Evolutionary conservation across 768 basidiomycete genomes (phyloP).

Genomic region (Hericium coralloides): DNA sequence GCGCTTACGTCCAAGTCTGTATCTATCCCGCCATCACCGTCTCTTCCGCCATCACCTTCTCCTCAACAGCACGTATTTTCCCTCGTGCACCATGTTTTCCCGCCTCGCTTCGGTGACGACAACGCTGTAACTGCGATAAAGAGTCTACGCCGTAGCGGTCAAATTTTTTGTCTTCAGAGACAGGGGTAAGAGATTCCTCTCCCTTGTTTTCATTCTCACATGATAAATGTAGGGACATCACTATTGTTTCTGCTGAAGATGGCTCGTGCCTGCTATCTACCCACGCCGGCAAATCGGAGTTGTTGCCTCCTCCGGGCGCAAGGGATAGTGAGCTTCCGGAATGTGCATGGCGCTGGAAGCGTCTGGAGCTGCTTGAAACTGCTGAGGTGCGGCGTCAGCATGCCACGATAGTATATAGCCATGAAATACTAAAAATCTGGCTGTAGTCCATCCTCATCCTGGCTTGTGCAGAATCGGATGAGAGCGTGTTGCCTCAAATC

Average conservation of each 20-base stretch:
- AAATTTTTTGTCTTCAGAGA: constrained; percentile 49
- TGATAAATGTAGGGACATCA: constrained; percentile 36
- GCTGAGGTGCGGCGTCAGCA: constrained; percentile 18
- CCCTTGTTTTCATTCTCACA: background rate
- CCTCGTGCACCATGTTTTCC: constrained; percentile 33
- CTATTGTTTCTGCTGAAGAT: constrained; percentile 46
- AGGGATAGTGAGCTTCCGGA: constrained; percentile 20
- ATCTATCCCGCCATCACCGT: constrained; percentile 4
- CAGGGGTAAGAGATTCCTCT: constrained; percentile 44
- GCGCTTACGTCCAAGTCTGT: background rate
- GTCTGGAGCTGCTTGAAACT: constrained; percentile 19
- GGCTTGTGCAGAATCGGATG: constrained; percentile 3
- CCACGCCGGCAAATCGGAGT: constrained; percentile 20
- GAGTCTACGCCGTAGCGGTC: constrained; percentile 30
- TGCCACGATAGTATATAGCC: no score
- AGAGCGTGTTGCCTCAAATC: background rate
- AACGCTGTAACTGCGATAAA: constrained; percentile 38
- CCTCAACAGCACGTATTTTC: constrained; percentile 5
- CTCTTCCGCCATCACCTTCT: constrained; percentile 9
- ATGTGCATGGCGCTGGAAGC: constrained; percentile 26
- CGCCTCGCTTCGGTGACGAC: constrained; percentile 31
- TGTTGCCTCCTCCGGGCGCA: constrained; percentile 22
- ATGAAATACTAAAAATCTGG: background rate
- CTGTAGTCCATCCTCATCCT: constrained; percentile 6
- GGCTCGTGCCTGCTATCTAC: constrained; percentile 29